These are phyloP conservation scores for Coemansia sp. DNA, from an alignment of 192 early-diverging fungal genomes.

Conservation along the genomic window DNA sequence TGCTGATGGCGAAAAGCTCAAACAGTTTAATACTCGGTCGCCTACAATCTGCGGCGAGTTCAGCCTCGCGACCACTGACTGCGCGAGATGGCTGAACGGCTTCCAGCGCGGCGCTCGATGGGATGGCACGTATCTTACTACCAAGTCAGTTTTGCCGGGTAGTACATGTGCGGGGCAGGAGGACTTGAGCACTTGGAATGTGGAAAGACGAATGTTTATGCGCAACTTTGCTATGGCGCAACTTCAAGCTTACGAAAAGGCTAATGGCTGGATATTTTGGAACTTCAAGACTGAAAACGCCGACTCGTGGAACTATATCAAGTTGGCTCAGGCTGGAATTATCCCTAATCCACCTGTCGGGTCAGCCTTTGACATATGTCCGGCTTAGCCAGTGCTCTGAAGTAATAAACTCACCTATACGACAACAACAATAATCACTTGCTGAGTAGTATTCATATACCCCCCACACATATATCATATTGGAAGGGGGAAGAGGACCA, in stretches of 20 bases:
- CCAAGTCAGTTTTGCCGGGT: constrained; percentile 4
- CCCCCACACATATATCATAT: background rate
- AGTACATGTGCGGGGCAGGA: constrained; percentile 32
- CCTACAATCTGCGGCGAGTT: constrained; percentile 74
- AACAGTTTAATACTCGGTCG: constrained; percentile 30
- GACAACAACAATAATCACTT: background rate
- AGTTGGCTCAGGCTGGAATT: constrained; percentile 39
- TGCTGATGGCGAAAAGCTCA: constrained; percentile 34
- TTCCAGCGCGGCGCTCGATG: constrained; percentile 62
- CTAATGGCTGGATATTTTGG: constrained; percentile 63
- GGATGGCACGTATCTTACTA: constrained; percentile 61
- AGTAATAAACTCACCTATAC: background rate
- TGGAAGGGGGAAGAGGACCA: background rate
- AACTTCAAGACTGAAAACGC: constrained; percentile 60
- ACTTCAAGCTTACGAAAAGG: constrained; percentile 64
- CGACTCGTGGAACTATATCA: constrained; percentile 59
- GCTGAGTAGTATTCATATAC: background rate
- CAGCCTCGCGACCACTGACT: constrained; percentile 72
- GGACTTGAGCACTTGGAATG: constrained; percentile 38
- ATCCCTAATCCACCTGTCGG: constrained; percentile 49
- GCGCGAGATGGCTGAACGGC: constrained; percentile 72
- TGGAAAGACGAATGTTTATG: constrained; percentile 55
- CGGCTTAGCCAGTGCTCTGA: background rate
- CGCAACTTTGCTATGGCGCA: constrained; percentile 60
- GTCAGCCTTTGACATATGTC: constrained; percentile 21